These are phyloP conservation scores for Syzygium malaccense DNA, from an alignment of 441 rosid species.

Conservation along the genomic window DNA sequence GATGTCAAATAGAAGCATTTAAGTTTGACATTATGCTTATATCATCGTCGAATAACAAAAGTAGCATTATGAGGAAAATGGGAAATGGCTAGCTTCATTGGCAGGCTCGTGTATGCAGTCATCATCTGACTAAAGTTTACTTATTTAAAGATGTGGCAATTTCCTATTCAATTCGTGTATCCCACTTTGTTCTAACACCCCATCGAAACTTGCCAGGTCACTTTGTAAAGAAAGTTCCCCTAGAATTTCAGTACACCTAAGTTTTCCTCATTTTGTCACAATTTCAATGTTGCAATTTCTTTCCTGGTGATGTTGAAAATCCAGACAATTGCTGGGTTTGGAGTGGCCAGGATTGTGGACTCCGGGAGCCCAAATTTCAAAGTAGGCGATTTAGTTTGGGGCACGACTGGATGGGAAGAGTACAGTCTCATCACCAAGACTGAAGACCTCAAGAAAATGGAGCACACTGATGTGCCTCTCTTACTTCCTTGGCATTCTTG, in stretches of 20 bases:
- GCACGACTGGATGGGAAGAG: conserved; percentile 7
- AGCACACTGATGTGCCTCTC: conserved; percentile 3
- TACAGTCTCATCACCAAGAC: background rate
- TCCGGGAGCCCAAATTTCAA: background rate
- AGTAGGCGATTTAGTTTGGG: conserved; percentile 1
- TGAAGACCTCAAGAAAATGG: background rate
- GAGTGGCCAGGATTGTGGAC: background rate
- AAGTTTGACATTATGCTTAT: background rate
- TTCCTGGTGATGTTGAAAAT: background rate
- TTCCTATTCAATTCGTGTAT: background rate
- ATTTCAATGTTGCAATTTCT: background rate
- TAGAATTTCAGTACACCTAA: background rate
- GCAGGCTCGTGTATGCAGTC: background rate
- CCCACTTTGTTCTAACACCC: background rate
- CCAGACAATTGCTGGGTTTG: background rate
- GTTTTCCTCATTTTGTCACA: background rate
- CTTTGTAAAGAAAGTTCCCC: background rate
- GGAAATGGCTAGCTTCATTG: background rate
- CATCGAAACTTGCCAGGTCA: too few species aligned
- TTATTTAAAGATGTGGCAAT: background rate
- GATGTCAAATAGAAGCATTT: background rate
- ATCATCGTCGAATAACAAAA: too few species aligned
- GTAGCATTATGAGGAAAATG: background rate
- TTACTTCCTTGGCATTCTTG: background rate
- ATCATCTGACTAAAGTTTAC: background rate